Base-by-base conservation (phyloP, 805 yeast genomes). In the Wickerhamomyces bovis region DNA sequence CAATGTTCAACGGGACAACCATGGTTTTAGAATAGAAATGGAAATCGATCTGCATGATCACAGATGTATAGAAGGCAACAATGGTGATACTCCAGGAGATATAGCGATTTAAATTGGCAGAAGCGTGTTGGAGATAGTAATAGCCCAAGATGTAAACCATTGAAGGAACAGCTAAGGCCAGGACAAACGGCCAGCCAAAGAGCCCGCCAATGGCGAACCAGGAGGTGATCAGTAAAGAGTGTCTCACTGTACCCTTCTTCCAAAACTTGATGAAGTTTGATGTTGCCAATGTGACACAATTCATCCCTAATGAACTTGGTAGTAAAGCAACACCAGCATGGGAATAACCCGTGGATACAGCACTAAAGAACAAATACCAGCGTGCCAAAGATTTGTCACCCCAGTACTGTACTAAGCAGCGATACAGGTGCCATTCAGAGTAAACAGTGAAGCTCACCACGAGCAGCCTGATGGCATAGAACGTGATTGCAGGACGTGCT, bases 181-280 rank as follows among this genome's bases (percentile, higher is more conserved):
- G 64, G 0, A 83, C 77, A 63, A 90, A 92, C 1, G 97, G 97
- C 97, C 97, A 92, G 2, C 97, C 97, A 26, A 85, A 52, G 2
- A 90, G 58, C 0, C 92, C 92, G 6, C 89, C 95, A n/a, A 85
- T 52, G 19, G 76, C 64, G 33, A 74, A 69, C 70, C 74, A 74
- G 1, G 70, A 48, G 3, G 76, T 61, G 3, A 72, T 66, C n/a
- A 46, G 43, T 2, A 68, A 49, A 0, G 65, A 57, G 44, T 56
- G 41, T 13, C 51, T 45, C 1, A 53, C 47, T 10, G 56, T 52
- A 3, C 44, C 46, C 1, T 46, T 42, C 3, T 16, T 12, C 11
- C 60, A 58, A 30, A 58, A 72, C 10, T 62, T 56, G 28, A 73
- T 49, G 10, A 68, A 67, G 30, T 64, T 60, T 3, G 76, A 61